These are phyloP conservation scores for Lathyrus oleraceus DNA, from an alignment of 306 rosid species.

Conservation along the genomic window DNA sequence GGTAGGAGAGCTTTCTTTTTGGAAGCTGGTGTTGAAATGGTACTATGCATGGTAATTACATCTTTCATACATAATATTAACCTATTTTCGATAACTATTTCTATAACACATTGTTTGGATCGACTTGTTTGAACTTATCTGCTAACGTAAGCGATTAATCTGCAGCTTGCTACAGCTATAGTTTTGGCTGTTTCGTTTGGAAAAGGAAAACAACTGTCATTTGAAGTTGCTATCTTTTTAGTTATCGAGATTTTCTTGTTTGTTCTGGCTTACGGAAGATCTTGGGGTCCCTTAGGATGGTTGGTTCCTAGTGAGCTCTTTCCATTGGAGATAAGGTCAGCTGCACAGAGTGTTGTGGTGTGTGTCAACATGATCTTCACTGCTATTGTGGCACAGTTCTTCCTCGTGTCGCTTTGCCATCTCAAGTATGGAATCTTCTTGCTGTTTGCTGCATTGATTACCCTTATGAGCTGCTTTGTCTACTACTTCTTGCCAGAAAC, in stretches of 20 bases:
- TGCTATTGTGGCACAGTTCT: constrained; percentile 73
- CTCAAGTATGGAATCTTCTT: constrained; percentile 76
- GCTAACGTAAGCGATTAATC: not conserved
- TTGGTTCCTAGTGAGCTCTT: constrained; percentile 84
- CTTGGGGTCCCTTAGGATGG: constrained; percentile 89
- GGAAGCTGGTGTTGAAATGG: constrained; percentile 83
- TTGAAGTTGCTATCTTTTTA: constrained; percentile 53
- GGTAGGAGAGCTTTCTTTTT: constrained; percentile 77
- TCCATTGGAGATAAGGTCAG: constrained; percentile 79
- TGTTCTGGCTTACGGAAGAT: constrained; percentile 85
- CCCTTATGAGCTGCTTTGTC: constrained; percentile 61
- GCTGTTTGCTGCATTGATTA: constrained; percentile 55
- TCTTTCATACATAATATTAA: not conserved
- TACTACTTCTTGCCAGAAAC: constrained; percentile 77
- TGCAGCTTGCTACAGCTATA: constrained; percentile 61
- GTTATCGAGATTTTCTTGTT: constrained; percentile 64
- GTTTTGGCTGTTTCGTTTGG: constrained; percentile 62
- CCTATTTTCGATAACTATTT: not conserved
- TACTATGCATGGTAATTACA: constrained; percentile 56
- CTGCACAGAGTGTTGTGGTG: constrained; percentile 79
- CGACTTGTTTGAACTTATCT: not conserved
- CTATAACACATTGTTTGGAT: not conserved
- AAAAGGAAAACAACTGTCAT: constrained; percentile 45
- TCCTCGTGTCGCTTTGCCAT: constrained; percentile 64
- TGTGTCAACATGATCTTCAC: constrained; percentile 83